These are phyloP conservation scores for Fusarium citri DNA, from an alignment of 2,329 filamentous ascomycete genomes.

Conservation along the genomic window DNA sequence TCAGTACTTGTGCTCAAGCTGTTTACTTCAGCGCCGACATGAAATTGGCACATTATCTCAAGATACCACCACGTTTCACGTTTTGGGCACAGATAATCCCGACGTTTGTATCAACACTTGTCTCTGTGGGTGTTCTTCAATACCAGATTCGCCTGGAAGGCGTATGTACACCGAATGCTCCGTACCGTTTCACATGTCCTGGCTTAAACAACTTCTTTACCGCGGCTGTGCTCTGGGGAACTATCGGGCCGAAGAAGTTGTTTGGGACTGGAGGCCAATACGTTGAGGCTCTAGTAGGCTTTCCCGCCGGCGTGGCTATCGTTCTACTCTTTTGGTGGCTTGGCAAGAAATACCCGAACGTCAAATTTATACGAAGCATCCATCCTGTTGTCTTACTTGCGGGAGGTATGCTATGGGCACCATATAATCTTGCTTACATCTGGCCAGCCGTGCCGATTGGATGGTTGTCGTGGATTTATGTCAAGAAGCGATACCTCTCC, in stretches of 20 bases:
- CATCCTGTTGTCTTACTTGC: conserved; percentile 58
- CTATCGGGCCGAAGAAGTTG: conserved; percentile 53
- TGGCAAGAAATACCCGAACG: conserved; percentile 50
- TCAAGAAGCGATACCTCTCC: conserved; percentile 57
- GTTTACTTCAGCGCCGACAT: conserved; percentile 52
- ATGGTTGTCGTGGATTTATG: conserved; percentile 61
- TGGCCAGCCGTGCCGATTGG: conserved; percentile 61
- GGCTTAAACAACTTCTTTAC: conserved; percentile 55
- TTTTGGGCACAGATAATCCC: conserved; percentile 53
- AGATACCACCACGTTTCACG: conserved; percentile 54
- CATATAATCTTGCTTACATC: conserved; percentile 60
- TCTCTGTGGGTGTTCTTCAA: conserved; percentile 51
- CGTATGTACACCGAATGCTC: conserved; percentile 53
- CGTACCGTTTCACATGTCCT: conserved; percentile 54
- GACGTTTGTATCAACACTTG: conserved; percentile 50
- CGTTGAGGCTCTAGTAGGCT: conserved; percentile 52
- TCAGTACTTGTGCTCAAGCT: conserved; percentile 51
- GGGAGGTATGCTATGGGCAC: conserved; percentile 56
- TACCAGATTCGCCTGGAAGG: conserved; percentile 53
- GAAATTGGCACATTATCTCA: conserved; percentile 59
- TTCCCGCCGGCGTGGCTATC: conserved; percentile 53
- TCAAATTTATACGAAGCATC: conserved; percentile 52
- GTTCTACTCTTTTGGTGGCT: conserved; percentile 54
- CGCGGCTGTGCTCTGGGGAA: conserved; percentile 56
- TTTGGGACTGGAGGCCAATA: conserved; percentile 53